Base-by-base conservation (phyloP, 2,329 filamentous ascomycete genomes). In the Fusarium sp. region DNA sequence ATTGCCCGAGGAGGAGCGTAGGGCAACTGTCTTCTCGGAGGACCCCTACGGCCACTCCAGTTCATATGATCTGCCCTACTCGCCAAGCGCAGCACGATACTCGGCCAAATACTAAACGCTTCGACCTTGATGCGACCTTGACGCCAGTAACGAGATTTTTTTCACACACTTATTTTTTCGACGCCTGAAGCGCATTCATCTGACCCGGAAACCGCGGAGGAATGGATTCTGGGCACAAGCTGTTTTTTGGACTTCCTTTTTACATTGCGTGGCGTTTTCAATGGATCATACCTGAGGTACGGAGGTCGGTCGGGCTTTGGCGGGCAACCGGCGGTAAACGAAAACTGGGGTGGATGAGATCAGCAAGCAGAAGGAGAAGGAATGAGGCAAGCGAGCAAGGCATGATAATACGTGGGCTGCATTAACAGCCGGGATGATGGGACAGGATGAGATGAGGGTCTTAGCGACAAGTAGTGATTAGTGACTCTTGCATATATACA, bases 1-100 rank as follows among this genome's bases (percentile, higher is more conserved):
- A 12, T 87, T 96, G 20, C 90, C 92, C 51, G 94, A 96, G 74
- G 94, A 96, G 65, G 93, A 96, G 67, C 92, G 93, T 68, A 90
- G 93, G 67, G 86, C 86, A 24, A 95, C 93, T 3, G 83, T 93
- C 53, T 96, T 95, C 82, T 85, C 88, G 53, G 92, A 94, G 66
- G 91, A 92, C 72, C 89, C 89, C 2, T 91, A 90, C 71, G 87
- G 85, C 59, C 90, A 91, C 42, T 84, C 88, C 3, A 87, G 85
- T 71, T 81, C 83, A 8, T 89, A 87, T 78, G 88, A 90, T 64
- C 82, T 87, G 75, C 83, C 86, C 6, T 87, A 86, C 78, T 87
- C 87, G 35, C 86, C 85, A 35, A 61, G 80, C 60, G 72, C 83
- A 20, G 81, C 81, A 56, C 82, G 86, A 33, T 85, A 84, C 78